Conservation (phyloP, 2,329 filamentous ascomycete species). For the Colletotrichum simmondsii region DNA sequence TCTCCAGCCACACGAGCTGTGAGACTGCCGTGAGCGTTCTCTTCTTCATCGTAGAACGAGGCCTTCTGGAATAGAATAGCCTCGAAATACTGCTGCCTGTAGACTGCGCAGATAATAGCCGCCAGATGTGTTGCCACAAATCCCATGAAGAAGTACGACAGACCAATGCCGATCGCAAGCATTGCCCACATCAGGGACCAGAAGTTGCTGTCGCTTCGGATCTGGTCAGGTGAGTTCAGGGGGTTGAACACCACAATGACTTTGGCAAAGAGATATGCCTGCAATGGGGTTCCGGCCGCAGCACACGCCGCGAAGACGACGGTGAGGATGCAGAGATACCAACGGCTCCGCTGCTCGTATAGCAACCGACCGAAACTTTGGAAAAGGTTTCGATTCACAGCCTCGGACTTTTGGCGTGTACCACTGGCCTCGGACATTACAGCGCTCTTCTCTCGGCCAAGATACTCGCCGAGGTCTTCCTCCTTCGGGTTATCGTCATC, state of each 20-base stretch:
- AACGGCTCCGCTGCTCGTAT: constrained; percentile 64
- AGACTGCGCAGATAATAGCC: constrained; percentile 60
- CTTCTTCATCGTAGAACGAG: constrained; percentile 69
- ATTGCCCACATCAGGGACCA: constrained; percentile 75
- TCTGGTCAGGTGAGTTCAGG: constrained; percentile 41
- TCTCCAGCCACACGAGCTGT: constrained; percentile 67
- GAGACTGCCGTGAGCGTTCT: constrained; percentile 69
- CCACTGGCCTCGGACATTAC: constrained; percentile 47
- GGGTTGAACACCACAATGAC: constrained; percentile 63
- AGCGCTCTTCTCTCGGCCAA: constrained; percentile 59
- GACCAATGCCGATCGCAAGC: constrained; percentile 62
- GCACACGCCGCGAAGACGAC: constrained; percentile 57
- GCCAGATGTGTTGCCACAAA: constrained; percentile 57
- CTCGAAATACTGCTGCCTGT: constrained; percentile 70
- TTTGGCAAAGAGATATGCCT: constrained; percentile 66
- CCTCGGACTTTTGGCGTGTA: constrained; percentile 45
- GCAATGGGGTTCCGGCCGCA: constrained; percentile 58
- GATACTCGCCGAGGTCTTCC: constrained; percentile 51
- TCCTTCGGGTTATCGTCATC: constrained; percentile 47
- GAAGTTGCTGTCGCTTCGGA: constrained; percentile 61
- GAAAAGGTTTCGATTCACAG: constrained; percentile 55
- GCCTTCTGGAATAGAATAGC: constrained; percentile 69
- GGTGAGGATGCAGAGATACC: constrained; percentile 62
- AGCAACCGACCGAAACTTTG: constrained; percentile 67
- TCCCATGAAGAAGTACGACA: constrained; percentile 64